Percentiles rank a stretch among this genome's conserved stretches.
Evolutionary conservation across 1,284 basidiomycete genomes (phyloP).

Genomic region (Grifola frondosa): DNA sequence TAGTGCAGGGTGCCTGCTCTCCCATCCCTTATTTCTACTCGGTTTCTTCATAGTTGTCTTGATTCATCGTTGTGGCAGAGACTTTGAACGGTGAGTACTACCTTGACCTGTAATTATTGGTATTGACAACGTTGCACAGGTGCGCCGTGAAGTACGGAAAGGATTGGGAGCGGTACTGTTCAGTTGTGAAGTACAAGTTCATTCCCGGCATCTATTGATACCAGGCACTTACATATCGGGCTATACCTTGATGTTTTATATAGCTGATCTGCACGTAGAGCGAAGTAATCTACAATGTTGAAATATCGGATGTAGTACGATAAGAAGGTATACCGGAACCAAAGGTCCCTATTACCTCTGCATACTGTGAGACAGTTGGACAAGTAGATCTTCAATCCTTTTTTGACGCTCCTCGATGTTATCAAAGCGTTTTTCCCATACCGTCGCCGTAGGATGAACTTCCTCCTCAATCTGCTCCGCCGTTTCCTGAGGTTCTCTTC

Average conservation of each 20-base stretch:
- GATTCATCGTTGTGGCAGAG: constrained; percentile 83
- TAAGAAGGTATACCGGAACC: too few relatives aligned
- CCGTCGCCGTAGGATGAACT: constrained; percentile 26
- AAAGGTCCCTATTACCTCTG: not conserved
- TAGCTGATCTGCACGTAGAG: too few relatives aligned
- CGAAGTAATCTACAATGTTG: too few relatives aligned
- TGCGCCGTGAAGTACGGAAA: constrained; percentile 94
- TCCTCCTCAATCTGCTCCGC: constrained; percentile 44
- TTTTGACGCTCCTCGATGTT: constrained; percentile 62
- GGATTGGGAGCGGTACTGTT: constrained; percentile 91
- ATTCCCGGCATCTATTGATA: constrained; percentile 71
- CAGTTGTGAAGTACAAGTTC: constrained; percentile 85
- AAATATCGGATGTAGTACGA: too few relatives aligned
- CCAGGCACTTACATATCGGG: too few relatives aligned
- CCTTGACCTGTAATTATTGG: not conserved
- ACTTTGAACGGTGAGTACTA: constrained; percentile 79
- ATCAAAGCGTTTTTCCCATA: constrained; percentile 46
- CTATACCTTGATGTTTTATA: too few relatives aligned
- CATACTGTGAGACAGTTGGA: constrained; percentile 30
- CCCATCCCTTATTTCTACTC: constrained; percentile 96
- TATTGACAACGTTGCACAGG: constrained; percentile 35
- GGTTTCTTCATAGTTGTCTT: constrained; percentile 91
- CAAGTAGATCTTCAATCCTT: constrained; percentile 62
- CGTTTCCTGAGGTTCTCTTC: constrained; percentile 34
- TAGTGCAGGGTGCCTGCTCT: constrained; percentile 79